Conservation (phyloP, 805 yeast species). For the Jamesozyma hellenica region DNA sequence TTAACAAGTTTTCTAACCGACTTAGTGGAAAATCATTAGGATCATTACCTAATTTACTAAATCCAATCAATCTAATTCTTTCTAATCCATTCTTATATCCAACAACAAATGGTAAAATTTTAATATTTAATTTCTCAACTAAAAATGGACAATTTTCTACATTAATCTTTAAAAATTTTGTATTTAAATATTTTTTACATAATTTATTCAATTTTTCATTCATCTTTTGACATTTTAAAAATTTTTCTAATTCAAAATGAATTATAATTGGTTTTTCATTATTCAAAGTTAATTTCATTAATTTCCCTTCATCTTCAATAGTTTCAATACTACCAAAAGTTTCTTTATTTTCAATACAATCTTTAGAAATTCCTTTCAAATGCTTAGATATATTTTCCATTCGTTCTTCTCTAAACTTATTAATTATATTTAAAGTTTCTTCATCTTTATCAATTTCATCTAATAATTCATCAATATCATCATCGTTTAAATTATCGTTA, state of each 20-base stretch:
- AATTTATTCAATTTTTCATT: slow-evolving; percentile 35
- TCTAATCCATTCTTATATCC: slow-evolving; percentile 54
- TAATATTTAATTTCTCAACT: slow-evolving; percentile 49
- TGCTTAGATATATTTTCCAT: slow-evolving; percentile 44
- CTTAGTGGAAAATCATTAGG: slow-evolving; percentile 39
- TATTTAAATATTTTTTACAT: slow-evolving; percentile 48
- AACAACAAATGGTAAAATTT: slow-evolving; percentile 63
- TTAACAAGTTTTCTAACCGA: slow-evolving; percentile 37
- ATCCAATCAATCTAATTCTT: slow-evolving; percentile 53
- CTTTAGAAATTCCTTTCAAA: slow-evolving; percentile 29
- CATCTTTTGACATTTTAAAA: slow-evolving; percentile 53
- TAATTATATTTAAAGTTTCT: slow-evolving; percentile 38
- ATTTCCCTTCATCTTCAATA: slow-evolving; percentile 42
- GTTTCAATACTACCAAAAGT: slow-evolving; percentile 38
- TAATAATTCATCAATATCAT: slow-evolving; percentile 34
- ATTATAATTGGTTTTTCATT: slow-evolving; percentile 36
- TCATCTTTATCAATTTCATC: slow-evolving; percentile 41
- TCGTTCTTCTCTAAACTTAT: slow-evolving; percentile 52
- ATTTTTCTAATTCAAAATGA: slow-evolving; percentile 54
- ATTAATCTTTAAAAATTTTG: slow-evolving; percentile 43
- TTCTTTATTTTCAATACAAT: slow-evolving; percentile 24
- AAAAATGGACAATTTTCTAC: slow-evolving; percentile 67
- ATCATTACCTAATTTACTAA: slow-evolving; percentile 46
- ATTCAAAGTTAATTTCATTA: slow-evolving; percentile 42
- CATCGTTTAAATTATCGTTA: slow-evolving; percentile 8